phyloP scores from a whole-genome alignment of 1,139 yeast genomes.

The Geotrichum histeridarum region DNA sequence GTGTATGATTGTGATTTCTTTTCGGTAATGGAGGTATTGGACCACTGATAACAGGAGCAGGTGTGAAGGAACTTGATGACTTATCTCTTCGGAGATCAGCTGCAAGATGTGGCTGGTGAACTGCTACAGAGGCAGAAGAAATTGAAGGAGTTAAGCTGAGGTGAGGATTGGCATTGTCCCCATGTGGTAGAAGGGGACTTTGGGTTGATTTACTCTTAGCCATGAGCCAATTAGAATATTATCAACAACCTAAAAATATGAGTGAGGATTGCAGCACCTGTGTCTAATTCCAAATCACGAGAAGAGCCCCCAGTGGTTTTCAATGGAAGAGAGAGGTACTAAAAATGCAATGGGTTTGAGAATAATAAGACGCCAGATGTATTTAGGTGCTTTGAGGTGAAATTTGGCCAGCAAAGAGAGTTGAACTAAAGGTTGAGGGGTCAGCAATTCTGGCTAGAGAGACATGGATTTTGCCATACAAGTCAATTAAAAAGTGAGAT shows the following conservation, averaged over 20 bases:
- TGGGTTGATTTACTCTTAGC: neutral
- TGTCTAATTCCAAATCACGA: neutral
- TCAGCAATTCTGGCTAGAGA: no score
- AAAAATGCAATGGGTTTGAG: no score
- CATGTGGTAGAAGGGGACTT: neutral
- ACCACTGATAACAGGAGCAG: conserved; percentile 15
- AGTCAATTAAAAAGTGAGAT: no score
- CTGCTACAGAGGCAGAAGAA: neutral
- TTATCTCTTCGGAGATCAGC: conserved; percentile 15
- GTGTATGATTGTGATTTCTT: conserved; percentile 1
- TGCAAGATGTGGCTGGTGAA: neutral
- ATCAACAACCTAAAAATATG: neutral
- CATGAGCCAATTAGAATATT: neutral
- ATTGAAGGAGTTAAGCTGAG: neutral
- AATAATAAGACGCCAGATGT: no score
- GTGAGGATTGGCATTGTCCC: neutral
- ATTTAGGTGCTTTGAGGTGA: no score
- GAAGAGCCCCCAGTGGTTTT: neutral
- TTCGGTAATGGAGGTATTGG: conserved; percentile 16
- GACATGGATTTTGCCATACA: no score
- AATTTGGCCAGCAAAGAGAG: no score
- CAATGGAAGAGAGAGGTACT: no score
- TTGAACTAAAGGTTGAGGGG: no score
- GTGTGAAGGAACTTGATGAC: conserved; percentile 12
- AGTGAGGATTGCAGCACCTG: neutral